Evolutionary conservation across 768 basidiomycete genomes (phyloP), one percentile per base, ranked within the genome.

Genomic region (Multifurca ochricompacta): DNA sequence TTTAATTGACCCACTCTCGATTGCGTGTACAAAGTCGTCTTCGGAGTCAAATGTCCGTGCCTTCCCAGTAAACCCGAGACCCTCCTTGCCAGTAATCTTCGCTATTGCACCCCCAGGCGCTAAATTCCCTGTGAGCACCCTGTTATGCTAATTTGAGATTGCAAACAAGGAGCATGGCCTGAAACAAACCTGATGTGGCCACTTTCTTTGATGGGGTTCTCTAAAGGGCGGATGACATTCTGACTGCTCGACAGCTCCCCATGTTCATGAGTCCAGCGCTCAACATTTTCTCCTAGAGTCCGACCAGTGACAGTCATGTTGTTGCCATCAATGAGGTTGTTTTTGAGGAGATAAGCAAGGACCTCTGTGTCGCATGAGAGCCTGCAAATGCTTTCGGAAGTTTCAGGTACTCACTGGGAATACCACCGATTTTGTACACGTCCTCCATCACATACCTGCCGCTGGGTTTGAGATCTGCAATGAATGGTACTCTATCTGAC

Each of bases 381-480:
- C 5, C 19, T 23, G 8, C 14, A 51, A 25, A 30, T 31, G 30
- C 18, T 9, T 11, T 14, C 44, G 8, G 39, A 21, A 16, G 35
- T 34, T 13, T 21, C 42, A 49, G 28, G 50, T 8, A 74, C 87
- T 58, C 70, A 95, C 93, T 88, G 4, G 96, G 95, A 62, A 94
- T 93, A 53, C 95, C 96, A 51, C 96, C 96, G 54, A 98, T 84
- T 68, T 87, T 90, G 78, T 90, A 83, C 8, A 99, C 82, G 65
- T 98, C 90, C 70, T 94, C 93, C 92, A 98, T 96, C 63, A 98
- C 91, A 75, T 97, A 98, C 71, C 93, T 93, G 34, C 96, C 96
- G 59, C 90, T 92, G 1, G 96, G 96, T 67, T 94, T 96, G 60
- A 99, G 80, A 70, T 99, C 90, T 21, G 95, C 94, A 59, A 98